Base-by-base conservation (phyloP, 495 filamentous ascomycete genomes). In the Aspergillus incahuasiensis region DNA sequence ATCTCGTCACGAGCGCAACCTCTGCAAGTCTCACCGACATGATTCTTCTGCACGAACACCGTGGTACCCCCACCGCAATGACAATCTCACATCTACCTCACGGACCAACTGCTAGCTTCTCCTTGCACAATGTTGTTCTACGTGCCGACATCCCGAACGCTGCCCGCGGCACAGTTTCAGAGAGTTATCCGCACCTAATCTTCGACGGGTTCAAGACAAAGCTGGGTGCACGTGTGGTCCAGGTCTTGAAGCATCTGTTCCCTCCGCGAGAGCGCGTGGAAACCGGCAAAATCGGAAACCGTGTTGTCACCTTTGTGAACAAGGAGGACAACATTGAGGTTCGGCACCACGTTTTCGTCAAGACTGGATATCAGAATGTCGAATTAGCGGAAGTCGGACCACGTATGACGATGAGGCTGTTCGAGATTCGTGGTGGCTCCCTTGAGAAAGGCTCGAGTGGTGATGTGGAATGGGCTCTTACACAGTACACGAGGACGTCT, bases 331-430 rank as follows among this genome's bases (percentile, higher is more conserved):
- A 82, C 57, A 92, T 97, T 45, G 92, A 97, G 65, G 82, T 91
- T 45, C 80, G 87, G 15, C 89, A 91, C 69, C 87, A 90, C 62
- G 86, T 91, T 6, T 91, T 90, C 64, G 87, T 92, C 15, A 85
- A 86, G 71, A 94, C 89, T 6, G 83, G 88, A 15, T 94, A 91
- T 66, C 81, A 92, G 61, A 88, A 86, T 57, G 91, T 97, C 11
- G 92, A 97, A 72, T 72, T 98, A 57, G 89, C 90, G 16, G 94
- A 98, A 70, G 95, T 98, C 40, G 94, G 94, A 0, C 94, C 94
- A 5, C 79, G 94, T 53, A 95, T 97, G 87, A 95, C 92, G 5
- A 95, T 99, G 91, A 82, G 88, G 63, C 79, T 91, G 22, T 99
- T 97, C 73, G 90, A 96, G 69, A 95, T 99, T 56, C 79, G 91